phyloP scores from a whole-genome alignment of 441 rosid species.

The Euphorbia schlechtendalii region DNA sequence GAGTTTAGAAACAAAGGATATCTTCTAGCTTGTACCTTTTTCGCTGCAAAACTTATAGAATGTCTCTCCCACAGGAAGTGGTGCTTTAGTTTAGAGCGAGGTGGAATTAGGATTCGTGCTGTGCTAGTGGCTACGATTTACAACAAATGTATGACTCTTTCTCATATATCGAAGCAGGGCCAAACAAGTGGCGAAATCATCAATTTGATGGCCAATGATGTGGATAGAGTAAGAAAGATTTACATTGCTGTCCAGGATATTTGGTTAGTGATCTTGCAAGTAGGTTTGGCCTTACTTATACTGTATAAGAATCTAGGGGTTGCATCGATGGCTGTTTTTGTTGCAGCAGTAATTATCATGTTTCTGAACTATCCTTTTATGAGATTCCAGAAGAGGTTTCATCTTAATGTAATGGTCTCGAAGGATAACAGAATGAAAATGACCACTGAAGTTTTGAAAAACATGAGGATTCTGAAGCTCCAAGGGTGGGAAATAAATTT shows the following conservation, averaged over 20 bases:
- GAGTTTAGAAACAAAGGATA: constrained; percentile 38
- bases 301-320: constrained; percentile 50
- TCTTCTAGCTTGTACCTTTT: constrained; percentile 38
- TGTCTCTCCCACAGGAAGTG: constrained; percentile 39
- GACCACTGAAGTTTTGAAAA: constrained; percentile 46
- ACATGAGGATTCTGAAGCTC: constrained; percentile 63
- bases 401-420: constrained; percentile 45
- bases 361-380: constrained; percentile 46
- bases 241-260: constrained; percentile 47
- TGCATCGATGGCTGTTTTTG: constrained; percentile 40
- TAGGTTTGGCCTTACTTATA: constrained; percentile 40
- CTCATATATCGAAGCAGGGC: constrained; percentile 42
- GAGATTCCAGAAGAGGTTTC: constrained; percentile 35
- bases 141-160: constrained; percentile 49
- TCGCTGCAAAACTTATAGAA: constrained; percentile 48
- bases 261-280: constrained; percentile 44
- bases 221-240: constrained; percentile 41
- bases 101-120: constrained; percentile 39
- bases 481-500: constrained; percentile 78
- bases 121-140: constrained; percentile 40
- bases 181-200: constrained; percentile 58
- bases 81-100: constrained; percentile 38
- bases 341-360: constrained; percentile 43
- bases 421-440: constrained; percentile 58
- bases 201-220: constrained; percentile 59